phyloP scores from a whole-genome alignment of 306 rosid genomes.

The Cucumis hystrix region DNA sequence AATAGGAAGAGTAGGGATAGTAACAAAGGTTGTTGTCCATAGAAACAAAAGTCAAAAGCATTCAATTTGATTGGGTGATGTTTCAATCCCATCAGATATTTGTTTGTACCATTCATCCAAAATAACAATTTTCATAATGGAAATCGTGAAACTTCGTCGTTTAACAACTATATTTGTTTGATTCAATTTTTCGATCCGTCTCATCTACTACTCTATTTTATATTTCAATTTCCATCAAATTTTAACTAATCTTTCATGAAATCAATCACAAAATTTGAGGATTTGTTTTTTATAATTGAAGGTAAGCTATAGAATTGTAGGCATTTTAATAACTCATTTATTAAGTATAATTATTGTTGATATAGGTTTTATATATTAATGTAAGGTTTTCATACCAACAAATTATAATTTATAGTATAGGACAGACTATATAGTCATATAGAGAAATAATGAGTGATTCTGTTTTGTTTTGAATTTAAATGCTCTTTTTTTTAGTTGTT shows the following conservation, averaged over 20 bases:
- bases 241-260: too few relatives aligned
- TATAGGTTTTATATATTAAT: neutral
- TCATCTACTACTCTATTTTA: too few relatives aligned
- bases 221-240: too few relatives aligned
- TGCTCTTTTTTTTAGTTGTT: neutral
- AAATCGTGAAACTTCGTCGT: neutral
- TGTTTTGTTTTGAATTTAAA: neutral
- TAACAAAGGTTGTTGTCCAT: neutral
- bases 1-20: conserved; percentile 4
- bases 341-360: neutral
- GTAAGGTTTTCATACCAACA: neutral
- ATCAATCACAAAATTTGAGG: too few relatives aligned
- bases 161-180: too few relatives aligned
- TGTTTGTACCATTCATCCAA: neutral
- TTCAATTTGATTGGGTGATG: neutral
- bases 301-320: too few relatives aligned
- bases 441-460: neutral
- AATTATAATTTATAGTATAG: neutral
- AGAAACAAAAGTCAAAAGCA: neutral
- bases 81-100: conserved; percentile 3
- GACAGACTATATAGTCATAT: neutral
- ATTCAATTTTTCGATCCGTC: too few relatives aligned
- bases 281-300: too few relatives aligned
- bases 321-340: neutral
- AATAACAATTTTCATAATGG: neutral